Conservation (phyloP, 257 asterid genomes). For the Solanum chiquidenum region DNA sequence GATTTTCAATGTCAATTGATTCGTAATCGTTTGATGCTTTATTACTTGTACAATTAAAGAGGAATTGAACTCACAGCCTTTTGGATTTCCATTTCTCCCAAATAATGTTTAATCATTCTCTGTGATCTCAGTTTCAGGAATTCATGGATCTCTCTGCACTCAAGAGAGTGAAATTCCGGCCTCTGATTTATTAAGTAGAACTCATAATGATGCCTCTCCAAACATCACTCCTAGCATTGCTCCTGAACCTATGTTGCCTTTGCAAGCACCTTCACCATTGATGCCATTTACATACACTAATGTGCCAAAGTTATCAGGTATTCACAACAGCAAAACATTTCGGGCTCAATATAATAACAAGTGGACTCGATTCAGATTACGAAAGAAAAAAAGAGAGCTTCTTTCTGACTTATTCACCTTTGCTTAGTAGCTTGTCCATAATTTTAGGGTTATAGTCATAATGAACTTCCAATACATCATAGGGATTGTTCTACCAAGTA, state of each 20-base stretch:
- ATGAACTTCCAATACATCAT: neutral
- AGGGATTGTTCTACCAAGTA: neutral
- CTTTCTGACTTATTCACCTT: neutral
- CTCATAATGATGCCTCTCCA: neutral
- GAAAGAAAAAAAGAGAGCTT: neutral
- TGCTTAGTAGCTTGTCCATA: neutral
- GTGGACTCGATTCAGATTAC: neutral
- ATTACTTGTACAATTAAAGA: neutral
- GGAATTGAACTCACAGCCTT: neutral
- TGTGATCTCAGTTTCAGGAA: slow-evolving; percentile 10
- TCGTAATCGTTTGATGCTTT: neutral
- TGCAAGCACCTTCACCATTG: slow-evolving; percentile 17
- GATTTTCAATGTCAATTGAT: neutral
- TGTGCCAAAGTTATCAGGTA: slow-evolving; percentile 27
- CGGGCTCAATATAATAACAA: neutral
- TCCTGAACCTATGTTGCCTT: neutral
- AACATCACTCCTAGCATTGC: slow-evolving; percentile 7
- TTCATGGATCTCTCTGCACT: neutral
- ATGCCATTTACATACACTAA: slow-evolving; percentile 14
- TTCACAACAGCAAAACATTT: neutral
- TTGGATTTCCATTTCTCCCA: neutral
- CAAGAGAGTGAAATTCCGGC: neutral
- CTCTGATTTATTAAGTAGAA: neutral
- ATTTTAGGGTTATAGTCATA: neutral
- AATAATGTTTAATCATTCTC: neutral